These are phyloP conservation scores for Apiotrichum brassicae DNA, from an alignment of 1,284 basidiomycete genomes.

Conservation along the genomic window DNA sequence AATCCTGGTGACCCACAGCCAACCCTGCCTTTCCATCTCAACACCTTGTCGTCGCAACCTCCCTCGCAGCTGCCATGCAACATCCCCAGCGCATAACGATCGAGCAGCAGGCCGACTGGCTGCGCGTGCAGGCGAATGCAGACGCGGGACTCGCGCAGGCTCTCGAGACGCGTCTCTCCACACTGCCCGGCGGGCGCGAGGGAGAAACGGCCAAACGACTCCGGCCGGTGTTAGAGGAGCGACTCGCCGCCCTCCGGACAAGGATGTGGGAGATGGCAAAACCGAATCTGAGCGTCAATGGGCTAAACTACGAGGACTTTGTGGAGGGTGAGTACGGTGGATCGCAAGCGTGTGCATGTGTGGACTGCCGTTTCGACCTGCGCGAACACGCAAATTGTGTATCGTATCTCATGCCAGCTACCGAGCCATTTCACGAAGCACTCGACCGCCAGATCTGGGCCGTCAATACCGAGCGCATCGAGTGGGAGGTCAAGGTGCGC, in stretches of 20 bases:
- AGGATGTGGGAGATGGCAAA: constrained; percentile 55
- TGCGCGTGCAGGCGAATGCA: constrained; percentile 35
- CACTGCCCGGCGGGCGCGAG: constrained; percentile 33
- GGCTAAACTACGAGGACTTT: constrained; percentile 63
- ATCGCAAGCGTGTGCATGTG: no score
- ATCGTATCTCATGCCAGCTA: constrained; percentile 52
- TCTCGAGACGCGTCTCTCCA: constrained; percentile 34
- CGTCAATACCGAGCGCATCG: constrained; percentile 58
- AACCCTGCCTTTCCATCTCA: no score
- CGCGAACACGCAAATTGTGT: no score
- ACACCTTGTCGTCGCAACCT: no score
- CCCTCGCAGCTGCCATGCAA: no score
- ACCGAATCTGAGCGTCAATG: constrained; percentile 70
- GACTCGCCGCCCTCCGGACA: constrained; percentile 27
- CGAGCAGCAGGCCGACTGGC: constrained; percentile 41
- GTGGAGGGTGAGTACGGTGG: constrained; percentile 48
- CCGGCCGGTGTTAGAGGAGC: constrained; percentile 34
- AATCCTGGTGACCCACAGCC: no score
- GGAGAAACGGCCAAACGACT: constrained; percentile 28
- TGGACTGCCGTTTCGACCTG: no score
- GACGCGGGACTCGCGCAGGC: constrained; percentile 17
- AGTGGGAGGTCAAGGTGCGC: constrained; percentile 62
- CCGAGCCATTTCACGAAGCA: constrained; percentile 71
- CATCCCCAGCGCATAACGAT: constrained; percentile 22
- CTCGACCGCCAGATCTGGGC: constrained; percentile 67